Base-by-base conservation (phyloP, 1,284 basidiomycete species). In the Rhodotorula sp. region DNA sequence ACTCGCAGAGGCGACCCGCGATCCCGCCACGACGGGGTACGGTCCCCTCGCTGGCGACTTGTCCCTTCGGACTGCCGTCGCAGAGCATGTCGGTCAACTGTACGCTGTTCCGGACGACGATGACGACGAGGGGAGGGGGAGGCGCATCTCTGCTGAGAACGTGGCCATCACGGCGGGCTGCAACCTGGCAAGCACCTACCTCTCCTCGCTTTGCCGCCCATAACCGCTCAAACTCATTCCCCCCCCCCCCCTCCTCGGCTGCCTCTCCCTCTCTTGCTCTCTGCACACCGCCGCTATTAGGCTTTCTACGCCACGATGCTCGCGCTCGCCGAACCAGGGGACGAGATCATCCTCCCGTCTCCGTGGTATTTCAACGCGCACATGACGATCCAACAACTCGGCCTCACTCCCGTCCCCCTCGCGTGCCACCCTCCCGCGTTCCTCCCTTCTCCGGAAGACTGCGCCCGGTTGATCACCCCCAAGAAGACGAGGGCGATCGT, bases 311-410 rank as follows among this genome's bases (percentile, higher is more conserved):
- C 88, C 0, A 81, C 84, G 0, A 83, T 87, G 14, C 87, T 88
- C 84, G 84, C 85, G 21, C 79, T 95, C 8, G 90, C 89, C 26
- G 86, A 87, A 71, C 83, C 86, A 3, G 89, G 89, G 0, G 89
- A 91, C 70, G 89, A 90, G 73, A 83, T 93, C 55, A 88, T 95
- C 62, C 80, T 94, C 21, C 91, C 92, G 10, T 84, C 89, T 1
- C 92, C 92, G 16, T 90, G 89, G 69, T 69, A 56, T 34, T 59
- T 62, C 31, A 71, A 61, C 67, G 70, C 73, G 77, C 73, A 49
- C 49, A 70, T 71, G 68, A 58, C 50, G 19, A 66, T 73, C 58
- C 15, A 31, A 15, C 67, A 62, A 54, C 71, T 76, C 45, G 71
- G 71, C 10, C 67, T 95, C 73, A 85, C 84, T 64, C 80, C 87